phyloP scores from a whole-genome alignment of 1,284 basidiomycete genomes.

The Coriolopsis trogii region DNA sequence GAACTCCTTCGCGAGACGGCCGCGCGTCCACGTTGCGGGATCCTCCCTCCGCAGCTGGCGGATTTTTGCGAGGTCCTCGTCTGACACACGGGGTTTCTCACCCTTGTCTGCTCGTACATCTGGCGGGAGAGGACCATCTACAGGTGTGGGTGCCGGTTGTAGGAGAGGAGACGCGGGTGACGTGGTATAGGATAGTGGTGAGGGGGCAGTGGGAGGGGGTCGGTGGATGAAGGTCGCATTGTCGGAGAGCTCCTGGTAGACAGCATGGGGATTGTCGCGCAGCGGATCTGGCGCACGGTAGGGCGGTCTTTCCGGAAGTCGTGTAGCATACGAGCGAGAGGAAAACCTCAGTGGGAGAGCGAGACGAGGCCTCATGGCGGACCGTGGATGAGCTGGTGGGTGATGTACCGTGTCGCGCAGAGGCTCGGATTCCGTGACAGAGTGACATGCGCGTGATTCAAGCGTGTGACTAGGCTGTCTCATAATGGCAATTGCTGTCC shows the following conservation, averaged over 20 bases:
- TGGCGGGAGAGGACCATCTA: constrained; percentile 46
- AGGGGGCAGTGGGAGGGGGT: constrained; percentile 71
- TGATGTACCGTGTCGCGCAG: no score
- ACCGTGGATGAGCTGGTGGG: constrained; percentile 7
- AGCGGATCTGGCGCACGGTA: constrained; percentile 69
- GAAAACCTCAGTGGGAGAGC: constrained; percentile 16
- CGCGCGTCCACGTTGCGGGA: constrained; percentile 37
- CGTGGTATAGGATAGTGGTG: constrained; percentile 69
- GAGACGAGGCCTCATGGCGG: constrained; percentile 27
- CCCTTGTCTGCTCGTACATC: constrained; percentile 40
- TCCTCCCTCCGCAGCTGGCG: constrained; percentile 50
- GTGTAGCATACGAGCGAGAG: constrained; percentile 43
- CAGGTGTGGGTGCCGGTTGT: constrained; percentile 33
- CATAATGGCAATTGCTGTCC: no score
- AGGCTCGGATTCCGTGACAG: no score
- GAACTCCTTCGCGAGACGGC: constrained; percentile 40
- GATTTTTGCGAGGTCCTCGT: constrained; percentile 57
- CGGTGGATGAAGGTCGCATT: constrained; percentile 77
- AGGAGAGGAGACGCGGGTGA: constrained; percentile 72
- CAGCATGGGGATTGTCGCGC: constrained; percentile 54
- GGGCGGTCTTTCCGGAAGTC: constrained; percentile 56
- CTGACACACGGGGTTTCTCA: constrained; percentile 44
- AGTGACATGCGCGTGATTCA: no score
- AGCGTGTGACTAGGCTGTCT: no score
- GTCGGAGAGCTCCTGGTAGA: constrained; percentile 56